Percentiles rank a stretch among this genome's conserved stretches.
Evolutionary conservation across 345 rosid genomes (phyloP).

Genomic region (Nephelium lappaceum): DNA sequence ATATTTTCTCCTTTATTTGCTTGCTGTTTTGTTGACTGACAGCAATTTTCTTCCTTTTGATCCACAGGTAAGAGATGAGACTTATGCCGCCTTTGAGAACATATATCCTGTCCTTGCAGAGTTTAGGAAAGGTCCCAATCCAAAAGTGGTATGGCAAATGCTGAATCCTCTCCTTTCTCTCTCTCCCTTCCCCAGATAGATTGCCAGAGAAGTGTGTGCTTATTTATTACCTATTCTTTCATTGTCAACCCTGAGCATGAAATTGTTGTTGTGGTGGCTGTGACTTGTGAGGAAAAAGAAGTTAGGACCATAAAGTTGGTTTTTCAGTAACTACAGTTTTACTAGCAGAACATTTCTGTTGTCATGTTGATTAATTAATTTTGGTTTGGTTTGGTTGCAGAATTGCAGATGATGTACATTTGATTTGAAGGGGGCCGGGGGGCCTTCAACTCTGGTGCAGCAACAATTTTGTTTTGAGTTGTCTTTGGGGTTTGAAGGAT

Average conservation of each 20-base stretch:
- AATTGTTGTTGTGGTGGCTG: no score
- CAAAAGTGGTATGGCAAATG: slow-evolving; percentile 64
- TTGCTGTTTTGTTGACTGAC: background rate
- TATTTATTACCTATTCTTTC: no score
- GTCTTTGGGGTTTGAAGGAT: background rate
- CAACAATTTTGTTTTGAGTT: no score
- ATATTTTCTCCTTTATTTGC: background rate
- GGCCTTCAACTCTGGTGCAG: background rate
- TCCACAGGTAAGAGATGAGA: slow-evolving; percentile 81
- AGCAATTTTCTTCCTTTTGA: background rate
- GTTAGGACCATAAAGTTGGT: no score
- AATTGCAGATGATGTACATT: background rate
- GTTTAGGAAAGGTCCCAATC: slow-evolving; percentile 59
- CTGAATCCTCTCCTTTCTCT: background rate
- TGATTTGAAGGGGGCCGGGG: background rate
- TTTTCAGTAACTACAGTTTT: background rate
- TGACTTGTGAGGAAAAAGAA: no score
- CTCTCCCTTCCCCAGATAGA: background rate
- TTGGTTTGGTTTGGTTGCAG: background rate
- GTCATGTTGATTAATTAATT: background rate
- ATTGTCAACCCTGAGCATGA: no score
- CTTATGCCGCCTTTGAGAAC: slow-evolving; percentile 82
- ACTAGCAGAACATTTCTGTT: background rate
- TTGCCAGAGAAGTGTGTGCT: background rate
- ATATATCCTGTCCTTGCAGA: slow-evolving; percentile 85